phyloP scores from a whole-genome alignment of 2,329 filamentous ascomycete species.

The Akanthomyces uredinophilus region DNA sequence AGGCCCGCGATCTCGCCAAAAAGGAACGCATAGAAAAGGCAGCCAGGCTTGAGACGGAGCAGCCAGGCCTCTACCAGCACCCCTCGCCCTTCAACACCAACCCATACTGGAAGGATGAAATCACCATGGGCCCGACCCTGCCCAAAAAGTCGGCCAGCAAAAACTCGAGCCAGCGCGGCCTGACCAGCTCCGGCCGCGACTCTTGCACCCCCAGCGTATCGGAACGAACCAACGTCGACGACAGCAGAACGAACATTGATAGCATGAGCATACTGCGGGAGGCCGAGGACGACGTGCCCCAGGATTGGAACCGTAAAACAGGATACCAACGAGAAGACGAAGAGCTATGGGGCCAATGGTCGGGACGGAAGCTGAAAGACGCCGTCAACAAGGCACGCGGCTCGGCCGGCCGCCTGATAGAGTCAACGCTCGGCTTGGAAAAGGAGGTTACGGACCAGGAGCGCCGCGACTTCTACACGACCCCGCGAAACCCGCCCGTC shows the following conservation, averaged over 20 bases:
- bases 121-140: conserved; percentile 70
- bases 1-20: conserved; percentile 65
- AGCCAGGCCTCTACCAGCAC: conserved; percentile 71
- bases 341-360: conserved; percentile 70
- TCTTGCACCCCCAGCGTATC: conserved; percentile 42
- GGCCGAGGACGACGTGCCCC: conserved; percentile 35
- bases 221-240: conserved; percentile 33
- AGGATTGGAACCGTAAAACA: conserved; percentile 65
- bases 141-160: conserved; percentile 57
- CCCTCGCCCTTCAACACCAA: conserved; percentile 82
- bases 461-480: conserved; percentile 57
- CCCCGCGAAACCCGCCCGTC: conserved; percentile 63
- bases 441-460: conserved; percentile 47
- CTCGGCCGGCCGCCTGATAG: conserved; percentile 50
- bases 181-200: conserved; percentile 54
- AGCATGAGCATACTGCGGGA: conserved; percentile 44
- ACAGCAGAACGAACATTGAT: conserved; percentile 30
- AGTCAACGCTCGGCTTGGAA: conserved; percentile 48
- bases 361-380: conserved; percentile 52
- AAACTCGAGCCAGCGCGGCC: conserved; percentile 54
- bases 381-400: conserved; percentile 54
- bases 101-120: conserved; percentile 83
- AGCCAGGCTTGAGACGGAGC: conserved; percentile 55
- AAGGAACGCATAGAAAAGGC: conserved; percentile 59
- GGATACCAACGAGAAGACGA: conserved; percentile 86